phyloP scores from a whole-genome alignment of 2,329 filamentous ascomycete species.

The Zymoseptoria tritici region DNA sequence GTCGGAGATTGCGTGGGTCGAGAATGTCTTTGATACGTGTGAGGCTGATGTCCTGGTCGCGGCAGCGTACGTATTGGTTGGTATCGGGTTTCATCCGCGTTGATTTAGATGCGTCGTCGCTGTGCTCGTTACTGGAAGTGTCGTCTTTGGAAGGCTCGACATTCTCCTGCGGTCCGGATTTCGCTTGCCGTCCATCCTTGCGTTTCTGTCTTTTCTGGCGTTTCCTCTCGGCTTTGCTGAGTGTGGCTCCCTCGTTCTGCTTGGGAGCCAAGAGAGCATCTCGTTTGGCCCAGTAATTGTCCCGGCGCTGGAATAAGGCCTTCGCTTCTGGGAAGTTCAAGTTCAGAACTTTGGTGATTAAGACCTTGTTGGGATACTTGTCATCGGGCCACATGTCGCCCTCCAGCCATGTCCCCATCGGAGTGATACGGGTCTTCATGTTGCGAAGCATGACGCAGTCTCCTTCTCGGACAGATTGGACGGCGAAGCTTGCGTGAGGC shows the following conservation, averaged over 20 bases:
- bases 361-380: constrained; percentile 45
- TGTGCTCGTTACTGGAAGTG: not conserved
- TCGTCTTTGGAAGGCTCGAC: not conserved
- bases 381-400: constrained; percentile 62
- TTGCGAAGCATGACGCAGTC: constrained; percentile 63
- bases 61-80: constrained; percentile 33
- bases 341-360: constrained; percentile 46
- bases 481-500: constrained; percentile 56
- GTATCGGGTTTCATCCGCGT: constrained; percentile 1
- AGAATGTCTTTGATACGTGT: constrained; percentile 44
- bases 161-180: constrained; percentile 16
- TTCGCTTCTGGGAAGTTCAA: constrained; percentile 41
- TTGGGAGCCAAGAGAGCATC: constrained; percentile 5
- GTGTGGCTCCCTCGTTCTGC: constrained; percentile 9
- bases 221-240: constrained; percentile 12
- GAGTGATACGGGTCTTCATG: constrained; percentile 56
- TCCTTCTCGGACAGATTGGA: constrained; percentile 48
- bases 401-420: constrained; percentile 51
- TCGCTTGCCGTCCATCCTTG: constrained; percentile 33
- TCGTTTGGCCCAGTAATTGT: constrained; percentile 48
- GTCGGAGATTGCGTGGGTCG: constrained; percentile 37
- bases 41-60: constrained; percentile 35
- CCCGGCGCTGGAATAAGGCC: constrained; percentile 55
- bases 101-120: not conserved
- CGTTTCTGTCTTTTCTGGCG: constrained; percentile 33